These are phyloP conservation scores for Solanum piurae DNA, from an alignment of 257 asterid species.

Conservation along the genomic window DNA sequence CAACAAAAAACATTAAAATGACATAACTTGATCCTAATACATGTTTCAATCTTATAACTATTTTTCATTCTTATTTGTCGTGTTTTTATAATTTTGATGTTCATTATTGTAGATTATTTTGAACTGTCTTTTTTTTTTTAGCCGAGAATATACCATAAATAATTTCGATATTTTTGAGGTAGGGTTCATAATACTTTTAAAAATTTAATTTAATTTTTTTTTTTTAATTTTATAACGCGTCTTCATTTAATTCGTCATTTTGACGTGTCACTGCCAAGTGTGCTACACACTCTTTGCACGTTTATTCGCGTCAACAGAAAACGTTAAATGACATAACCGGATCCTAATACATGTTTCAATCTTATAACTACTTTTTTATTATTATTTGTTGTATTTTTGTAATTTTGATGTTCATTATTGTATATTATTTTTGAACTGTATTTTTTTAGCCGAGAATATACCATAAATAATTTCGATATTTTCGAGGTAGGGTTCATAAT, in stretches of 20 bases:
- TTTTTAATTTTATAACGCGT: neutral
- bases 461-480: too few species aligned
- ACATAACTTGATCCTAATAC: neutral
- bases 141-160: neutral
- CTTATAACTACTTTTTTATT: neutral
- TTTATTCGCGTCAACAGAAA: neutral
- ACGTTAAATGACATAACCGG: neutral
- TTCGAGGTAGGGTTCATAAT: neutral
- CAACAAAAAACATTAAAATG: neutral
- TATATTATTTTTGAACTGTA: too few species aligned
- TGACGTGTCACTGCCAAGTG: neutral
- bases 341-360: too few species aligned
- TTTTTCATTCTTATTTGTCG: neutral
- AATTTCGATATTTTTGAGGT: neutral
- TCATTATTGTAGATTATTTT: neutral
- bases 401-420: too few species aligned
- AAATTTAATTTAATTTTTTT: neutral
- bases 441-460: too few species aligned
- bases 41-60: neutral
- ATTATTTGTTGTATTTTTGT: too few species aligned
- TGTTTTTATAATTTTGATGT: neutral
- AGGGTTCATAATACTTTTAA: neutral
- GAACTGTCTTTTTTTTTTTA: neutral
- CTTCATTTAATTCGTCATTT: neutral
- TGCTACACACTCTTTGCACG: neutral